phyloP scores from a whole-genome alignment of 2,329 filamentous ascomycete species.

The Cladosporium velox region DNA sequence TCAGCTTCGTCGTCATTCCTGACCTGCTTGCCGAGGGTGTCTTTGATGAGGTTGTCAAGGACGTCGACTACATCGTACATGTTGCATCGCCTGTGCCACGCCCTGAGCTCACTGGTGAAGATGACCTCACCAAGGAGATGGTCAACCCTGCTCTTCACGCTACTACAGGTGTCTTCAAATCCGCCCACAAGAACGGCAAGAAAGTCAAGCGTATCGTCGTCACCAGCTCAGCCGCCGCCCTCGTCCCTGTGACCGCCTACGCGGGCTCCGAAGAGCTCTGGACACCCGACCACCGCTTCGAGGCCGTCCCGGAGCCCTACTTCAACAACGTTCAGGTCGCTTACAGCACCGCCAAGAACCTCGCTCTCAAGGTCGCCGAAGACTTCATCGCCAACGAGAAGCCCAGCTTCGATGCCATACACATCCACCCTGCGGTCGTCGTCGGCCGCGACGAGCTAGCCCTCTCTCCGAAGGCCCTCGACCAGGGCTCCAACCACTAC shows the following conservation, averaged over 20 bases:
- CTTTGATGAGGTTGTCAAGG: slow-evolving; percentile 46
- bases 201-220: slow-evolving; percentile 44
- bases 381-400: slow-evolving; percentile 24
- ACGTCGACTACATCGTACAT: slow-evolving; percentile 43
- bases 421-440: slow-evolving; percentile 29
- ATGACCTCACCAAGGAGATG: slow-evolving; percentile 22
- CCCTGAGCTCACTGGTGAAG: slow-evolving; percentile 7
- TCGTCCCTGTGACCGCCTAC: slow-evolving; percentile 8
- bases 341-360: slow-evolving; percentile 25
- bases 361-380: slow-evolving; percentile 23
- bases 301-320: slow-evolving; percentile 3
- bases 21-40: slow-evolving; percentile 42
- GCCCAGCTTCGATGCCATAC: slow-evolving; percentile 27
- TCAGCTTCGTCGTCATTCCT: slow-evolving; percentile 38
- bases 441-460: slow-evolving; percentile 32
- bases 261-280: background rate
- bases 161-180: slow-evolving; percentile 41
- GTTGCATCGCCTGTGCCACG: slow-evolving; percentile 29
- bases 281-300: background rate
- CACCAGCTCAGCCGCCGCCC: slow-evolving; percentile 30
- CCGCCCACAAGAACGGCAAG: slow-evolving; percentile 36
- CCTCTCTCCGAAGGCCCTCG: slow-evolving; percentile 21
- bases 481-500: slow-evolving; percentile 26
- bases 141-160: slow-evolving; percentile 36
- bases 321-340: slow-evolving; percentile 18